Conservation (phyloP, 495 filamentous ascomycete species). For the Penicillium argentinense region DNA sequence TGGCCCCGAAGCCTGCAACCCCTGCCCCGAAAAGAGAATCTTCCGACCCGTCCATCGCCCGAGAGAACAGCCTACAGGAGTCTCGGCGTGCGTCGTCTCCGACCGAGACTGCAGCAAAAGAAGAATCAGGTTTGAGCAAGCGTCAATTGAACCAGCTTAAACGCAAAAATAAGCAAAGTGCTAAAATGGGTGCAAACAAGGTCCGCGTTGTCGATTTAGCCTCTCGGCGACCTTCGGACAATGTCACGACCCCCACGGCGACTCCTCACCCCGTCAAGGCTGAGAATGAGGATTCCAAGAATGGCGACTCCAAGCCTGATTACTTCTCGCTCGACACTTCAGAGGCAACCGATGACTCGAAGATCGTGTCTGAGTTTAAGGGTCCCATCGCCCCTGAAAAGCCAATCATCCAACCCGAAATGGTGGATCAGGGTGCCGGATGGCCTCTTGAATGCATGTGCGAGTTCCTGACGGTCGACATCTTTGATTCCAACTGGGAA, state of each 20-base stretch:
- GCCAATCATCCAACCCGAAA: conserved; percentile 61
- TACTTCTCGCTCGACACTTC: conserved; percentile 84
- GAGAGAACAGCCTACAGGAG: conserved; percentile 47
- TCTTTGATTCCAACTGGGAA: conserved; percentile 95
- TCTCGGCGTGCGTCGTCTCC: conserved; percentile 51
- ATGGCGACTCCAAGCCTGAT: conserved; percentile 56
- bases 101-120: conserved; percentile 47
- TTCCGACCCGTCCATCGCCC: conserved; percentile 29
- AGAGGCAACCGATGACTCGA: conserved; percentile 79
- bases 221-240: conserved; percentile 66
- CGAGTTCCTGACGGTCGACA: conserved; percentile 86
- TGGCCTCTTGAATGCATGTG: conserved; percentile 95
- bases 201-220: conserved; percentile 87
- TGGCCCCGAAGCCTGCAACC: conserved; percentile 43
- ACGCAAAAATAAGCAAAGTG: conserved; percentile 80
- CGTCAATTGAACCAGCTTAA: conserved; percentile 93
- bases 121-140: conserved; percentile 77
- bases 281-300: conserved; percentile 56
- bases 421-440: conserved; percentile 65
- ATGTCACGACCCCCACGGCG: conserved; percentile 59
- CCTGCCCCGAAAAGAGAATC: conserved; percentile 49
- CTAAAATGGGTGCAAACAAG: conserved; percentile 83
- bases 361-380: conserved; percentile 95
- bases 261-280: conserved; percentile 71
- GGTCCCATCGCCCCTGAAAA: conserved; percentile 65